Evolutionary conservation across 140 eudicot genomes (phyloP).

Genomic region (Cichorium intybus): DNA sequence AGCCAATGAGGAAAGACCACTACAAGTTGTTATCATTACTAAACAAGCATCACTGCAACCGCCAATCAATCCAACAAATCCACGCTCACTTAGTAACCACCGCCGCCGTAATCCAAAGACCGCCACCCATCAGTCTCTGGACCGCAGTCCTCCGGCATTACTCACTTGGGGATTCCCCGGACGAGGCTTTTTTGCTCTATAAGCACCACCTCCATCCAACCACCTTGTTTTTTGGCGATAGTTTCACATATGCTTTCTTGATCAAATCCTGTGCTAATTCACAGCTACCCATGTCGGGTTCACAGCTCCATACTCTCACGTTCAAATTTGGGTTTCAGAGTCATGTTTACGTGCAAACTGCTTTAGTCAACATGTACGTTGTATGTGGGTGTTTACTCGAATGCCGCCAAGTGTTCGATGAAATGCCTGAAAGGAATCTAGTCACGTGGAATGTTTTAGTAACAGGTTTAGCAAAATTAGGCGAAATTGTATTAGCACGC

Average conservation of each 20-base stretch:
- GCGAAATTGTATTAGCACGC: constrained; percentile 30
- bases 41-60: constrained; percentile 30
- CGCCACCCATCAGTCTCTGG: constrained; percentile 34
- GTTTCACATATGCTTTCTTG: constrained; percentile 42
- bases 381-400: constrained; percentile 42
- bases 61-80: constrained; percentile 57
- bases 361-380: constrained; percentile 56
- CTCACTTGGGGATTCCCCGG: constrained; percentile 47
- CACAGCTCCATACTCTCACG: constrained; percentile 42
- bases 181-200: constrained; percentile 50
- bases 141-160: constrained; percentile 58
- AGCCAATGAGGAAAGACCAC: constrained; percentile 29
- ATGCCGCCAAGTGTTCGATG: constrained; percentile 57
- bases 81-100: constrained; percentile 49
- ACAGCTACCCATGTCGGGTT: constrained; percentile 32
- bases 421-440: constrained; percentile 39
- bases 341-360: constrained; percentile 50
- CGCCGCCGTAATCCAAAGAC: neutral
- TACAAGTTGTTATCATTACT: constrained; percentile 23
- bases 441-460: constrained; percentile 61
- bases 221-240: constrained; percentile 19
- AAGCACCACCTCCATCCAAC: constrained; percentile 41
- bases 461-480: constrained; percentile 48
- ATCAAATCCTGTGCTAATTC: constrained; percentile 55
- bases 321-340: constrained; percentile 32